Evolutionary conservation across 2,329 filamentous ascomycete genomes (phyloP).

Genomic region (Trichophyton benhamiae): DNA sequence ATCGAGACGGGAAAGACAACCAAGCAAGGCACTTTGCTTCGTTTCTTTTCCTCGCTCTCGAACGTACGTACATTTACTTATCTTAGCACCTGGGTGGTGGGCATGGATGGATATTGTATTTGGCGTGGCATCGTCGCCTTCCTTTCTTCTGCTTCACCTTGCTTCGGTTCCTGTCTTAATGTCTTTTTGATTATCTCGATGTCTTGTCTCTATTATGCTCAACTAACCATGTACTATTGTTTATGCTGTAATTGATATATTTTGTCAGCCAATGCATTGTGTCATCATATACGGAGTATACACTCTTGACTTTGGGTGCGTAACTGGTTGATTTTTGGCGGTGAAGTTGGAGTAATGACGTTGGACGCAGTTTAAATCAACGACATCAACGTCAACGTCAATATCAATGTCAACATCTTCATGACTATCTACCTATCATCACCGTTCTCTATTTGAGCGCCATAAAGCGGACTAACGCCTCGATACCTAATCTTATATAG

Average conservation of each 20-base stretch:
- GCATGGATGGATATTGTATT: background rate
- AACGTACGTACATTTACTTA: background rate
- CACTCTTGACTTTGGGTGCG: too few relatives aligned
- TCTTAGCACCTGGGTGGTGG: background rate
- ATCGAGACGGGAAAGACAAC: slow-evolving; percentile 40
- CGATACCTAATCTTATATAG: too few relatives aligned
- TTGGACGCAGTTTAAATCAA: background rate
- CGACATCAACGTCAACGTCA: background rate
- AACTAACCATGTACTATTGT: background rate
- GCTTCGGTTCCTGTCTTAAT: background rate
- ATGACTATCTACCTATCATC: too few relatives aligned
- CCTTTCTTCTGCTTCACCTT: background rate
- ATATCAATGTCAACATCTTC: too few relatives aligned
- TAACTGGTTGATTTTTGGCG: too few relatives aligned
- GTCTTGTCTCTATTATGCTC: background rate
- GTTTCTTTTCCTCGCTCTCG: slow-evolving; percentile 63
- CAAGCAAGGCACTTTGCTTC: slow-evolving; percentile 31
- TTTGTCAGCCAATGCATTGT: background rate
- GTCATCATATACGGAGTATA: background rate
- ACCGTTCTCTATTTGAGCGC: background rate
- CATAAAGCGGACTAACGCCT: background rate
- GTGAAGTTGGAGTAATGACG: background rate
- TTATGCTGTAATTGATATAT: slow-evolving; percentile 1
- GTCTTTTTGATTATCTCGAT: background rate
- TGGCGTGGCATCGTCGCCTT: background rate